Base-by-base conservation (phyloP, 148 eudicot genomes). In the Amaranthus cruentus region DNA sequence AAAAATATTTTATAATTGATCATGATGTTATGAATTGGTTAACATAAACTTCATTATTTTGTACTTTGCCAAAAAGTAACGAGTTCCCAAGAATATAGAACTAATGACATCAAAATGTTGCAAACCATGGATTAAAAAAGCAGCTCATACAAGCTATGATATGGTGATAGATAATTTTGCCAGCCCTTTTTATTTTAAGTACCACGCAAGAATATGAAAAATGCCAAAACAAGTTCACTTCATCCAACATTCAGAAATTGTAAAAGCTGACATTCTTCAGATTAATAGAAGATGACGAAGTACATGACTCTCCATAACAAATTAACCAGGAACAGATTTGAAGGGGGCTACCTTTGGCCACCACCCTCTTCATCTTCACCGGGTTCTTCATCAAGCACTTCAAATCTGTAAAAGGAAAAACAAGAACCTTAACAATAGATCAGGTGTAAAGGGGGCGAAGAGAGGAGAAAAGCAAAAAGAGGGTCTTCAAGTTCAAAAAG, bases 321-420 rank as follows among this genome's bases (percentile, higher is more conserved):
- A 77, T 54, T 59, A 77, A 70, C 66, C 56, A 71, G 62, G 68
- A 55, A 74, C 69, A 70, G 44, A 66, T 51, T 67, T 59, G 63
- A 70, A 64, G 69, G 53, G 74, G 14, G 72, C 64, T 81, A 93
- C 98, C 97, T 93, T 80, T 90, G 97, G 80, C 82, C 96, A 69
- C 89, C 85, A 75, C 87, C 85, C 72, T 91, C 98, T 77, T 94
- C 98, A 82, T 91, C 98, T 49, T 91, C 98, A 67, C 98, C 97
- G 11, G 97, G 96, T 66, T 94, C 97, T 80, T 94, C 98, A 68
- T 94, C 97, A 66, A 91, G 87, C 68, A 91, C 98, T 81, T 94
- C 96, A 86, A 90, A 86, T 83, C 97, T 94, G 66, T 9, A 56
- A 71, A 57, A 66, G 46, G 52, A 56, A 9, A 68, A 80, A 6